Evolutionary conservation across 768 basidiomycete species (phyloP), one percentile per base, ranked within the genome.

Genomic region (Mycena chlorophos): DNA sequence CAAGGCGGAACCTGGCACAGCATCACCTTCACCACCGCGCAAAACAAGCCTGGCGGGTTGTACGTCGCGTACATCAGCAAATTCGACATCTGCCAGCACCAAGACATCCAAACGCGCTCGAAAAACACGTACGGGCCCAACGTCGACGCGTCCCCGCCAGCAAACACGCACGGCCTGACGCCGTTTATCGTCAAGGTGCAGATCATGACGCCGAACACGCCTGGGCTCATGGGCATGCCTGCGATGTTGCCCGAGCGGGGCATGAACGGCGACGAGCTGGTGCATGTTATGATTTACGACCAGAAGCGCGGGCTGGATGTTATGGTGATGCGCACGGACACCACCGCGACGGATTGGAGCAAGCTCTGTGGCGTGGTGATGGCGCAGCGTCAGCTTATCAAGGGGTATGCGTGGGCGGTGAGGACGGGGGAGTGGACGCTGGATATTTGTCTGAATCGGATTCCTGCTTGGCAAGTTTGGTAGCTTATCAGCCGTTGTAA

Each of bases 281-380:
- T n/a, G n/a, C n/a, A n/a, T n/a, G n/a, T n/a, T n/a, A n/a, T 51
- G 49, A 42, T 56, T 3, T 56, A 56, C 25, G 55, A 56, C 49
- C 48, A 49, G 2, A 49, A 51, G 14, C 10, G 17, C 27, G 49
- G 40, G 6, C n/a, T 56, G 8, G 49, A 51, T 19, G 20, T 56
- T 28, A 3, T 51, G 12, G 25, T 31, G 3, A 23, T 12, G 27
- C 27, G 23, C 1, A 23, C 6, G 14, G n/a, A n/a, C n/a, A n/a
- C n/a, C n/a, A n/a, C n/a, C n/a, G 38, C 6, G 46, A 48, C 22
- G 3, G 38, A 14, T 34, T 5, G 13, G 48, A 22, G 2, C 51
- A 50, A 20, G 29, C 19, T 17, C 28, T 5, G 25, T 56, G 3
- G 40, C 49, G 3, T 56, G 3, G 55, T 56, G 37, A 27, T 13